Conservation (phyloP, 805 yeast genomes). For the Citeromyces matritensis region DNA sequence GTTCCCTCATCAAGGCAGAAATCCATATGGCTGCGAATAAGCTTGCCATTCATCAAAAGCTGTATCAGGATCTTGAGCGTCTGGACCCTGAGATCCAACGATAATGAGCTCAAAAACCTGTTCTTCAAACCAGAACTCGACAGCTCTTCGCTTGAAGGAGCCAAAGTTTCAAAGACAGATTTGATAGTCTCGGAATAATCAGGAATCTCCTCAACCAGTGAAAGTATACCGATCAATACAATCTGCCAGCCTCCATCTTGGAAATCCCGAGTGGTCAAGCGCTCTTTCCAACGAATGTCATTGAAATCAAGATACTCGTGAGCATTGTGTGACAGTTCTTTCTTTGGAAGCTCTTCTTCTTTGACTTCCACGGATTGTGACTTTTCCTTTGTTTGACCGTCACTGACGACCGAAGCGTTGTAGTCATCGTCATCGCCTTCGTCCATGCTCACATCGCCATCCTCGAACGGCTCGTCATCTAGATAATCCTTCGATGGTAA, state of each 20-base stretch:
- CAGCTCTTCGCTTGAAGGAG: conserved; percentile 38
- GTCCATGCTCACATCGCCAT: conserved; percentile 7
- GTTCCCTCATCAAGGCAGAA: conserved; percentile 51
- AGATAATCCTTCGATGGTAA: conserved; percentile 8
- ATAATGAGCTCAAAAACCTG: conserved; percentile 40
- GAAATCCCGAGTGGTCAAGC: conserved; percentile 60
- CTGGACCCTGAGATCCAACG: conserved; percentile 36
- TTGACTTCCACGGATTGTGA: conserved; percentile 9
- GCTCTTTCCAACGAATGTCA: conserved; percentile 61
- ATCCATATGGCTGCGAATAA: conserved; percentile 53
- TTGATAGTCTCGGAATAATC: conserved; percentile 33
- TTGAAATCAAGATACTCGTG: conserved; percentile 35
- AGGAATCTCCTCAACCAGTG: conserved; percentile 40
- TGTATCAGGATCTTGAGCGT: conserved; percentile 50
- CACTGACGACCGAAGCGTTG: conserved; percentile 2
- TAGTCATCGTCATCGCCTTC: conserved; percentile 14
- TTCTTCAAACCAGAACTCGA: conserved; percentile 30
- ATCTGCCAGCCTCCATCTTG: conserved; percentile 81
- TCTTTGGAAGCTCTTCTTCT: conserved; percentile 11
- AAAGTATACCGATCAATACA: conserved; percentile 58
- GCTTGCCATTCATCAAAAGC: conserved; percentile 39
- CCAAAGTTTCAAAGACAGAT: conserved; percentile 33
- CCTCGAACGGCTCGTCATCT: conserved; percentile 10
- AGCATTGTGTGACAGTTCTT: conserved; percentile 25
- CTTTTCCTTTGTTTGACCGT: conserved; percentile 9